These are phyloP conservation scores for Zygoascus flipseniorum DNA, from an alignment of 805 yeast genomes.

Conservation along the genomic window DNA sequence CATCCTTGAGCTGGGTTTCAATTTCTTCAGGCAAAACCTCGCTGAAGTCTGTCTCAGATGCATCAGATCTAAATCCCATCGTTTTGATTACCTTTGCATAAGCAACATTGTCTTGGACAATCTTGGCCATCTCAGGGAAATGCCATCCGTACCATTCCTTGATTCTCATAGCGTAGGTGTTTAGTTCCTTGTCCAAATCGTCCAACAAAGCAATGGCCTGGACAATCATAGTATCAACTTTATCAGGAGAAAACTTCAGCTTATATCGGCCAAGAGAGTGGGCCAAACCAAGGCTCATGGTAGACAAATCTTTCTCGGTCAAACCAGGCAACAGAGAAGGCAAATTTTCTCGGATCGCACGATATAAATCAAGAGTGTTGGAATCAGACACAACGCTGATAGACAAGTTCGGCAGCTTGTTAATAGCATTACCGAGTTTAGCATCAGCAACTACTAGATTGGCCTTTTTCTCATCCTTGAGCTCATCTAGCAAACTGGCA, in stretches of 20 bases:
- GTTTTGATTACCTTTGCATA: slow-evolving; percentile 87
- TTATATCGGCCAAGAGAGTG: slow-evolving; percentile 98
- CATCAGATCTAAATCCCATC: slow-evolving; percentile 92
- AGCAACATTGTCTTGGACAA: slow-evolving; percentile 91
- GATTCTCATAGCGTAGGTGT: slow-evolving; percentile 97
- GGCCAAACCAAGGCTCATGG: slow-evolving; percentile 97
- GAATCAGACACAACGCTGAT: slow-evolving; percentile 89
- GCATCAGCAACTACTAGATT: slow-evolving; percentile 90
- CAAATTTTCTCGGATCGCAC: slow-evolving; percentile 90
- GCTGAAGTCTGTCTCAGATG: slow-evolving; percentile 82
- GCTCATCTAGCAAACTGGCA: slow-evolving; percentile 48
- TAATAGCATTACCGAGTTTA: slow-evolving; percentile 91
- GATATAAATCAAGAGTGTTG: slow-evolving; percentile 85
- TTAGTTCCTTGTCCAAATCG: slow-evolving; percentile 93
- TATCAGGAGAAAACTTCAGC: slow-evolving; percentile 94
- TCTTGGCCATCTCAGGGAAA: slow-evolving; percentile 98
- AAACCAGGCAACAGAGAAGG: slow-evolving; percentile 94
- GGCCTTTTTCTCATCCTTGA: slow-evolving; percentile 50
- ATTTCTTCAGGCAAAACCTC: slow-evolving; percentile 87
- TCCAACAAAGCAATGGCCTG: slow-evolving; percentile 97
- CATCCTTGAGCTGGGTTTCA: slow-evolving; percentile 73
- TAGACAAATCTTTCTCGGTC: slow-evolving; percentile 71
- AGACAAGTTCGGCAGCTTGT: slow-evolving; percentile 78
- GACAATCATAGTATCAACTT: slow-evolving; percentile 98
- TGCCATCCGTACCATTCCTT: slow-evolving; percentile 99